Conservation (phyloP, 2,329 filamentous ascomycete species). For the Pyrenochaeta sp. region DNA sequence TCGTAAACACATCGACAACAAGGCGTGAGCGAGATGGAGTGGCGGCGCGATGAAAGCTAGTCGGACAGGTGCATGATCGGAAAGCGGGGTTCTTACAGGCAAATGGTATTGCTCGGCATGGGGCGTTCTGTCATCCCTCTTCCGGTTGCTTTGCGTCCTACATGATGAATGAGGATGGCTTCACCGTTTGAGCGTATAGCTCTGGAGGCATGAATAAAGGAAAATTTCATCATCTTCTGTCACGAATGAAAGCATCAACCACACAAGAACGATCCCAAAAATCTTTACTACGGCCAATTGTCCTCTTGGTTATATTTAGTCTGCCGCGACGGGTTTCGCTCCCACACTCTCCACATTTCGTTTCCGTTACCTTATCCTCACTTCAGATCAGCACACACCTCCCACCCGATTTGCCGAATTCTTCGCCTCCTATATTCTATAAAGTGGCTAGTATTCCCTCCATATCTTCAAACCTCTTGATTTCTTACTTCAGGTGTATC, state of each 20-base stretch:
- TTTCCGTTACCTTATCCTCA: too few relatives aligned
- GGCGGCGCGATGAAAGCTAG: slow-evolving; percentile 36
- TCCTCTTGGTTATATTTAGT: not conserved
- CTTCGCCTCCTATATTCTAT: too few relatives aligned
- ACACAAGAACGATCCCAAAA: slow-evolving; percentile 3
- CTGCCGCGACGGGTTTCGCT: not conserved
- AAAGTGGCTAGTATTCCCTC: too few relatives aligned
- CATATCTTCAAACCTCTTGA: too few relatives aligned
- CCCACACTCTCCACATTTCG: too few relatives aligned
- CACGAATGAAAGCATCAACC: slow-evolving; percentile 45
- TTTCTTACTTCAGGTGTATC: too few relatives aligned
- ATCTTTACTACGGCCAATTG: not conserved
- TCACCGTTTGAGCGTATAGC: slow-evolving; percentile 37
- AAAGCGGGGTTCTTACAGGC: slow-evolving; percentile 42
- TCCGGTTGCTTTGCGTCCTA: slow-evolving; percentile 43
- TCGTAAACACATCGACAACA: slow-evolving; percentile 20
- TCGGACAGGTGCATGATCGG: slow-evolving; percentile 40
- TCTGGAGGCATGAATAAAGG: slow-evolving; percentile 49
- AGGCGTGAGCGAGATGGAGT: slow-evolving; percentile 24
- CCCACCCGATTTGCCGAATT: too few relatives aligned
- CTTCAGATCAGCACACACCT: too few relatives aligned
- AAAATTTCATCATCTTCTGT: slow-evolving; percentile 52
- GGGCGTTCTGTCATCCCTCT: slow-evolving; percentile 49
- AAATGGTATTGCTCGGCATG: slow-evolving; percentile 50
- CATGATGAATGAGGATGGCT: slow-evolving; percentile 41